phyloP scores from a whole-genome alignment of 1,139 yeast genomes.

The Lodderomyces pseudojiufengensis region DNA sequence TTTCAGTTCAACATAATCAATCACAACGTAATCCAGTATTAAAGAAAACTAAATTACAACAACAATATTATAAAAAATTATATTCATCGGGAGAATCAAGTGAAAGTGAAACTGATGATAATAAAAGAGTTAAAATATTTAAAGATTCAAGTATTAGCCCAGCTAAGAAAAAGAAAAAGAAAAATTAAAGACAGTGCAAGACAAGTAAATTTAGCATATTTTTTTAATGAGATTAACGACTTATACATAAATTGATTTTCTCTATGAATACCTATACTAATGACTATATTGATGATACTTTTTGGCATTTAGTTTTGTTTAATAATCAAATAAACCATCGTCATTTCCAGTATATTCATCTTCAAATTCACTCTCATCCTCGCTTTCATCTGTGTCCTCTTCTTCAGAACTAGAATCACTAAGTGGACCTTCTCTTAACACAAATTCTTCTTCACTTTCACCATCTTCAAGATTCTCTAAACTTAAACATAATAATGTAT shows the following conservation, averaged over 20 bases:
- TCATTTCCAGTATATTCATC: conserved; percentile 49
- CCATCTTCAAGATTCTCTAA: conserved; percentile 47
- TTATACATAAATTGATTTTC: no score
- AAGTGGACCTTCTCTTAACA: conserved; percentile 22
- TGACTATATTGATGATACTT: no score
- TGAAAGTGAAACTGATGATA: conserved; percentile 10
- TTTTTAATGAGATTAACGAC: no score
- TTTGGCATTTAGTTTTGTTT: conserved; percentile 6
- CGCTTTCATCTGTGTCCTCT: conserved; percentile 29
- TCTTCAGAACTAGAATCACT: conserved; percentile 29
- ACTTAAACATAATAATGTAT: conserved; percentile 65
- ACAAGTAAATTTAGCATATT: no score
- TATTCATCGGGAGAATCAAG: conserved; percentile 9
- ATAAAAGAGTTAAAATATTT: conserved; percentile 3
- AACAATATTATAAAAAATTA: conserved; percentile 8
- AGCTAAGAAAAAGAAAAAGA: conserved; percentile 11
- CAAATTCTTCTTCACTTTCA: conserved; percentile 33
- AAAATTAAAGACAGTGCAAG: background rate
- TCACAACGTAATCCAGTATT: conserved; percentile 13
- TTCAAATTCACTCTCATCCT: conserved; percentile 31
- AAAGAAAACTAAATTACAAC: conserved; percentile 8
- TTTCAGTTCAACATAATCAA: conserved; percentile 34
- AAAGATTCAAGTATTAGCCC: conserved; percentile 8
- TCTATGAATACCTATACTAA: no score
- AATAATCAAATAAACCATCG: conserved; percentile 43